These are phyloP conservation scores for Vaccinium macrocarpon DNA, from an alignment of 148 eudicot genomes.

Conservation along the genomic window DNA sequence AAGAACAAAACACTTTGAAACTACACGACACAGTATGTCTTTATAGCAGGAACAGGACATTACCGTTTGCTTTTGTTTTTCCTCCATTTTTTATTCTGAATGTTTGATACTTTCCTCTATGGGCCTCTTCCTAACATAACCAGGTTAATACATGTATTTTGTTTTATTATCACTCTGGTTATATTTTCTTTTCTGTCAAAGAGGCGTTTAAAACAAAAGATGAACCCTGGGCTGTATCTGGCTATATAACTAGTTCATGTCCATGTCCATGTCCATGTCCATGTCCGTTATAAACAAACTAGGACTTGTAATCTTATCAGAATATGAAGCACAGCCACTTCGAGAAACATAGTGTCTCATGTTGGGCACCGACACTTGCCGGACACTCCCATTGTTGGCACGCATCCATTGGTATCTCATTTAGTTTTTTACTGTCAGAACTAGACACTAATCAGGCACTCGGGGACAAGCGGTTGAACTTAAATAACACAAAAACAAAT, in stretches of 20 bases:
- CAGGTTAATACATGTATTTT: not conserved
- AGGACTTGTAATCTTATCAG: not conserved
- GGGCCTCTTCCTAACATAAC: constrained; percentile 4
- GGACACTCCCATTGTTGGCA: not conserved
- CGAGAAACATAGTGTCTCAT: not conserved
- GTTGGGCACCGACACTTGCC: not conserved
- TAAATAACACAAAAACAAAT: not conserved
- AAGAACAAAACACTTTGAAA: not conserved
- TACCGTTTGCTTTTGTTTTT: not conserved
- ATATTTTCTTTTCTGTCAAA: not conserved
- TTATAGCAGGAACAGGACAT: too few species aligned
- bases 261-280: not conserved
- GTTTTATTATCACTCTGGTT: not conserved
- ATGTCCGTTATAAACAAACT: not conserved
- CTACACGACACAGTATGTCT: not conserved
- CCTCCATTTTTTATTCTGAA: not conserved
- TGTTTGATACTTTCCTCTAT: not conserved
- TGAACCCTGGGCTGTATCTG: not conserved
- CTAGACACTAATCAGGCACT: not conserved
- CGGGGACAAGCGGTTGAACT: not conserved
- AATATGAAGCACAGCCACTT: not conserved
- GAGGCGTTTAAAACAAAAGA: not conserved
- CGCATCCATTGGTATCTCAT: not conserved
- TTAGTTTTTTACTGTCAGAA: not conserved
- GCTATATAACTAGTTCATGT: not conserved